These are phyloP conservation scores for Blastobotrys robertii DNA, from an alignment of 805 yeast genomes.

Conservation along the genomic window DNA sequence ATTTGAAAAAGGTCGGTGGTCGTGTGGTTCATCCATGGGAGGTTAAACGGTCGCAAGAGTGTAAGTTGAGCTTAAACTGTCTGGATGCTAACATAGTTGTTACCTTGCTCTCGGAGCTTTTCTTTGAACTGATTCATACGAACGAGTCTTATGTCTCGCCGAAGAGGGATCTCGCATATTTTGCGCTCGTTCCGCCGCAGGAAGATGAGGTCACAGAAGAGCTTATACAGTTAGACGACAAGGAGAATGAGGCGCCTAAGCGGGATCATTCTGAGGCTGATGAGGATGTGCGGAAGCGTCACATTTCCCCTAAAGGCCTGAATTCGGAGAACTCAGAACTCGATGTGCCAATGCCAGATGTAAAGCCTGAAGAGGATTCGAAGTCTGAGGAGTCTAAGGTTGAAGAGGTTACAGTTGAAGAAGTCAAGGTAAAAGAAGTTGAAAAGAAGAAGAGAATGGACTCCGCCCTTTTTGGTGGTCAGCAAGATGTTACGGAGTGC, in stretches of 20 bases:
- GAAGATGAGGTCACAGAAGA: slow-evolving; percentile 14
- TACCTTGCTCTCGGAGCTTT: slow-evolving; percentile 59
- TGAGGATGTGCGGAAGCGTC: background rate
- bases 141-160: slow-evolving; percentile 64
- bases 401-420: background rate
- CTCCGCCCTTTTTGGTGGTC: slow-evolving; percentile 61
- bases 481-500: slow-evolving; percentile 97
- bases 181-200: slow-evolving; percentile 49
- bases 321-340: too few species aligned
- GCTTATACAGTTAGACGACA: background rate
- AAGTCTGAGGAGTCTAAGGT: background rate
- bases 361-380: background rate
- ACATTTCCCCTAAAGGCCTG: too few species aligned
- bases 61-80: background rate
- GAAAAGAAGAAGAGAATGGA: slow-evolving; percentile 10
- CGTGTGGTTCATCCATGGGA: slow-evolving; percentile 71
- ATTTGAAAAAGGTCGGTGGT: slow-evolving; percentile 72
- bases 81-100: slow-evolving; percentile 32
- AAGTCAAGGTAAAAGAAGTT: background rate
- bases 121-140: slow-evolving; percentile 57
- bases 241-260: slow-evolving; percentile 6
- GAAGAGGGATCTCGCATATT: slow-evolving; percentile 70
- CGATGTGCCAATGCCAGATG: background rate
- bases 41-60: slow-evolving; percentile 71
- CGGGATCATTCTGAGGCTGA: slow-evolving; percentile 1